Base-by-base conservation (phyloP, 164 flowering plant genomes). In the Paratinospora sagittata region DNA sequence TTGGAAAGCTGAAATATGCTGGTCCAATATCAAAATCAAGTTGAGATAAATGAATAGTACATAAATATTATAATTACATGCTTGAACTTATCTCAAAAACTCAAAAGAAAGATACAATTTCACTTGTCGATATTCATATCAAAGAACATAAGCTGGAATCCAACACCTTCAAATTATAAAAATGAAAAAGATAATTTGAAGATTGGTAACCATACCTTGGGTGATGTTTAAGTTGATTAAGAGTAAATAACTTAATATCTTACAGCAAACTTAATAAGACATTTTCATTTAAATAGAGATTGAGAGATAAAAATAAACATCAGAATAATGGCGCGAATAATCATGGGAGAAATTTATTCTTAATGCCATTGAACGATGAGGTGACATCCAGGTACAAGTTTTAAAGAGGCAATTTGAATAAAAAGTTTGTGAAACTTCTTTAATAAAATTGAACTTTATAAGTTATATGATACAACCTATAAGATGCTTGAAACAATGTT, bases 391-490 rank as follows among this genome's bases (percentile, higher is more conserved):
- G 39, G 11, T 63, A 65, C 10, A 65, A 65, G 24, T 65, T 34
- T 39, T 3, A 34, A 34, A 16, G 61, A n/a, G 30, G 27, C 30
- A 66, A 13, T 23, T 3, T 52, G 17, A 62, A 45, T 6, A 27
- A 19, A 23, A 26, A 8, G 27, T 63, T 11, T 27, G 13, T n/a
- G 63, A 62, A 8, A 36, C 13, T 52, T 70, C 62, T 49, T 55
- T 68, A 65, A n/a, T 41, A 65, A 66, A 49, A 58, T 43, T 68
- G 24, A 74, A 17, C 27, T 37, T 55, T 63, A 55, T 37, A 21
- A 66, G 65, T 37, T 61, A 24, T 71, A 75, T 71, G 74, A 62
- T 71, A 71, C 72, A 63, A 58, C 11, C 27, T 41, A 71, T 66
- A 41, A 64, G 6, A 39, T 64, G 37, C 21, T 70, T 47, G 55